Conservation (phyloP, 805 yeast genomes). For the Zygosaccharomyces lentus region DNA sequence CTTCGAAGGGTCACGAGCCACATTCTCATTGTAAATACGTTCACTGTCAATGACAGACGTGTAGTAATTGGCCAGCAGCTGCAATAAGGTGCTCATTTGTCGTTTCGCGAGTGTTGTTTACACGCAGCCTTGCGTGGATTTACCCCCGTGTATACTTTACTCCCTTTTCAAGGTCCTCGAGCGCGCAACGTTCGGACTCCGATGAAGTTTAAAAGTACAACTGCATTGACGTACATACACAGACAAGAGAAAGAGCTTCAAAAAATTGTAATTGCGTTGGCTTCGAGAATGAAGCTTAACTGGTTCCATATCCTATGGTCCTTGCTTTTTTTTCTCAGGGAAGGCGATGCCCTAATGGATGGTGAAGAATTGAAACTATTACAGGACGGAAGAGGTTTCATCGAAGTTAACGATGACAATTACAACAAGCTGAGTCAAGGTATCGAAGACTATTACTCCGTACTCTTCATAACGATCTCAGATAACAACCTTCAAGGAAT, state of each 20-base stretch:
- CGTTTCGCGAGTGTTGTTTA: neutral
- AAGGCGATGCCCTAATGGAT: conserved; percentile 6
- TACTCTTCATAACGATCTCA: conserved; percentile 52
- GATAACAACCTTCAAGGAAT: conserved; percentile 41
- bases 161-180: neutral
- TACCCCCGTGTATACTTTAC: neutral
- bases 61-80: conserved; percentile 28
- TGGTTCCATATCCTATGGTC: neutral
- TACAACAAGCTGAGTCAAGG: conserved; percentile 42
- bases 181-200: neutral
- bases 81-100: conserved; percentile 14
- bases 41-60: conserved; percentile 30
- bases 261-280: neutral
- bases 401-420: conserved; percentile 41
- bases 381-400: conserved; percentile 36
- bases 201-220: neutral
- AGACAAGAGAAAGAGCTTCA: neutral
- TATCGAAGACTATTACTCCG: conserved; percentile 47
- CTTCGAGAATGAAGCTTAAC: neutral
- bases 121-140: neutral
- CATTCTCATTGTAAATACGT: conserved; percentile 19
- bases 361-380: conserved; percentile 13
- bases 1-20: conserved; percentile 2
- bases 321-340: conserved; percentile 1
- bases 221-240: neutral